Percentiles rank a stretch among this genome's conserved stretches.
phyloP scores from a whole-genome alignment of 2,329 filamentous ascomycete genomes.

The Cordyceps javanica region DNA sequence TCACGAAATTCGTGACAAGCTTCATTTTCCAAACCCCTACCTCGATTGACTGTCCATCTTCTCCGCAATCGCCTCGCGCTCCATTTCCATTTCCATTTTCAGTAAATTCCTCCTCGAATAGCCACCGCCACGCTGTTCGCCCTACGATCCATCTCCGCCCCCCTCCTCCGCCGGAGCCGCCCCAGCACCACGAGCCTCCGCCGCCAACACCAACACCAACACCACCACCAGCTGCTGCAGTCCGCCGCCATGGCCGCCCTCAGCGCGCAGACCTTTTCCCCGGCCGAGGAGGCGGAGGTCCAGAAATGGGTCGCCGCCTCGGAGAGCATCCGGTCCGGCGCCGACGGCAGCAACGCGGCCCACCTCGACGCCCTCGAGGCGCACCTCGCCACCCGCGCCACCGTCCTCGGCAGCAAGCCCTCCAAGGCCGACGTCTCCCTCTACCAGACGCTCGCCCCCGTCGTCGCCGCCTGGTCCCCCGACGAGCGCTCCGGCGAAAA shows the following conservation, averaged over 20 bases:
- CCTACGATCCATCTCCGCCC: constrained; percentile 33
- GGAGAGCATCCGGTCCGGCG: constrained; percentile 50
- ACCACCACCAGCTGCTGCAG: too few relatives aligned
- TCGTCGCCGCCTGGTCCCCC: constrained; percentile 71
- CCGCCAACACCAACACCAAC: too few relatives aligned
- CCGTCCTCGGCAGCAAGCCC: constrained; percentile 82
- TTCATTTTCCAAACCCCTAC: not conserved
- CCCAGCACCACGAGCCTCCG: constrained; percentile 22
- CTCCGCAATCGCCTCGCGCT: not conserved
- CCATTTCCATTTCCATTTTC: not conserved
- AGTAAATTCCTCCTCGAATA: not conserved
- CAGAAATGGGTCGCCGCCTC: constrained; percentile 82
- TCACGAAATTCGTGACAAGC: not conserved
- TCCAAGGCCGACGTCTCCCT: constrained; percentile 80
- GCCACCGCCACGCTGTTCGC: constrained; percentile 36
- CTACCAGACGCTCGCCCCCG: constrained; percentile 70
- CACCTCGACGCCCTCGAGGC: constrained; percentile 76
- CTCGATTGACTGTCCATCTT: not conserved
- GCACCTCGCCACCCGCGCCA: constrained; percentile 83
- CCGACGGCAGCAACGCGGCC: constrained; percentile 51
- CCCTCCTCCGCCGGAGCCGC: constrained; percentile 29
- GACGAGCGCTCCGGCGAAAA: constrained; percentile 87
- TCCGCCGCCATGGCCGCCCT: constrained; percentile 58
- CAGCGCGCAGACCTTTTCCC: constrained; percentile 62
- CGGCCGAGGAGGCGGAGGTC: constrained; percentile 79